Percentiles rank a stretch among this genome's conserved stretches.
Conservation (phyloP, 352 stramenopile genomes). For the Aphanomyces euteiches region DNA sequence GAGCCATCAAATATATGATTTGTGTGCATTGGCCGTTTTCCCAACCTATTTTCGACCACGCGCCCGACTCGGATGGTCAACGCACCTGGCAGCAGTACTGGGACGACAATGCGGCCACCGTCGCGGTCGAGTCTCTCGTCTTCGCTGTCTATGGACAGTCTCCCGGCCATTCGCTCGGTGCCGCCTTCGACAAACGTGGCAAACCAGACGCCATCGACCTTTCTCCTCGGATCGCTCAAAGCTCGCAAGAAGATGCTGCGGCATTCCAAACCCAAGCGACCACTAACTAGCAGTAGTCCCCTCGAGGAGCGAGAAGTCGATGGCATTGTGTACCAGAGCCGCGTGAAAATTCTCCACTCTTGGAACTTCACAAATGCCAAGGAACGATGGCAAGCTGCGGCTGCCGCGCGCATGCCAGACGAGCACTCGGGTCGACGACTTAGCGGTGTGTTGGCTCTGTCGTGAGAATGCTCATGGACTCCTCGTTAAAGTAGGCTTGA, state of each 20-base stretch:
- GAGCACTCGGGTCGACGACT: background rate
- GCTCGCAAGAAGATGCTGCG: constrained; percentile 30
- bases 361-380: constrained; percentile 24
- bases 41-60: too few relatives aligned
- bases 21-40: too few relatives aligned
- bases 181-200: background rate
- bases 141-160: background rate
- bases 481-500: background rate
- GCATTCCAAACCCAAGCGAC: background rate
- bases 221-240: constrained; percentile 25
- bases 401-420: constrained; percentile 12
- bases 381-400: constrained; percentile 19
- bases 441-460: background rate
- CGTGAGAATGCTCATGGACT: background rate
- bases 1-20: too few relatives aligned
- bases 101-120: too few relatives aligned
- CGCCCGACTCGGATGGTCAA: too few relatives aligned
- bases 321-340: constrained; percentile 29
- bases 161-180: background rate
- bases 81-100: too few relatives aligned
- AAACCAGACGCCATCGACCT: background rate
- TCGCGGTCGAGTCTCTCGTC: background rate
- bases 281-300: background rate
- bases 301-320: constrained; percentile 11
- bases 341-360: constrained; percentile 18